Conservation (phyloP, 495 filamentous ascomycete genomes). For the Aspergillus saccharolyticus region DNA sequence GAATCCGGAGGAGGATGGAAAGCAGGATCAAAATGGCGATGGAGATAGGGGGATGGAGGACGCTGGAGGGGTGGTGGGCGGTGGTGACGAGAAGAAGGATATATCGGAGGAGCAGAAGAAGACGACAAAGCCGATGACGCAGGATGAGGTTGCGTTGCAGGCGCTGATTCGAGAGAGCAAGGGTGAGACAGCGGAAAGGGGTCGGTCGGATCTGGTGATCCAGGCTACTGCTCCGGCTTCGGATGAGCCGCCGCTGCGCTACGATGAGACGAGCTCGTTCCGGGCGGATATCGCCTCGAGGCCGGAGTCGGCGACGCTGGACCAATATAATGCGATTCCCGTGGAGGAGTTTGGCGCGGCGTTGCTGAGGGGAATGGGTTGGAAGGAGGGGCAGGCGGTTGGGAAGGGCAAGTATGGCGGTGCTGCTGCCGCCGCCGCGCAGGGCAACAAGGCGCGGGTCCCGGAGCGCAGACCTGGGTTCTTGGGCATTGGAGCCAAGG, state of each 20-base stretch:
- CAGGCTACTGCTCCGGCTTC: conserved; percentile 31
- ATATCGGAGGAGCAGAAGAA: conserved; percentile 17
- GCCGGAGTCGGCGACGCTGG: conserved; percentile 68
- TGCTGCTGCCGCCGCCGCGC: conserved; percentile 20
- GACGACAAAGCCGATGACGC: conserved; percentile 38
- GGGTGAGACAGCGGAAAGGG: conserved; percentile 33
- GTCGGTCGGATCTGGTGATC: conserved; percentile 56
- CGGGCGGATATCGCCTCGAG: conserved; percentile 61
- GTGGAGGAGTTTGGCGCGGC: conserved; percentile 93
- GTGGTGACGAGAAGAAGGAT: too few species aligned
- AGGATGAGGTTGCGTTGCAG: conserved; percentile 75
- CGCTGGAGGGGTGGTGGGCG: too few species aligned
- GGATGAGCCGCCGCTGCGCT: conserved; percentile 26
- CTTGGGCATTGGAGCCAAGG: conserved; percentile 79
- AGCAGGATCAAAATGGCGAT: conserved; percentile 20
- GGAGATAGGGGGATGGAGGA: conserved; percentile 17
- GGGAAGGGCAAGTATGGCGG: conserved; percentile 50
- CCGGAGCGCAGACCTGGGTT: conserved; percentile 69
- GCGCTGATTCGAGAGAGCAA: conserved; percentile 62
- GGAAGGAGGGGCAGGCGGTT: conserved; percentile 77
- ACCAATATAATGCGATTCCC: conserved; percentile 81
- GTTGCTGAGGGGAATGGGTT: conserved; percentile 85
- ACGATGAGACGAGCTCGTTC: conserved; percentile 66
- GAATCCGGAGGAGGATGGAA: conserved; percentile 14
- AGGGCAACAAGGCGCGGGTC: conserved; percentile 36